Evolutionary conservation across 2,329 filamentous ascomycete species (phyloP), one percentile per base, ranked within the genome.

Genomic region (Apiospora aurea): DNA sequence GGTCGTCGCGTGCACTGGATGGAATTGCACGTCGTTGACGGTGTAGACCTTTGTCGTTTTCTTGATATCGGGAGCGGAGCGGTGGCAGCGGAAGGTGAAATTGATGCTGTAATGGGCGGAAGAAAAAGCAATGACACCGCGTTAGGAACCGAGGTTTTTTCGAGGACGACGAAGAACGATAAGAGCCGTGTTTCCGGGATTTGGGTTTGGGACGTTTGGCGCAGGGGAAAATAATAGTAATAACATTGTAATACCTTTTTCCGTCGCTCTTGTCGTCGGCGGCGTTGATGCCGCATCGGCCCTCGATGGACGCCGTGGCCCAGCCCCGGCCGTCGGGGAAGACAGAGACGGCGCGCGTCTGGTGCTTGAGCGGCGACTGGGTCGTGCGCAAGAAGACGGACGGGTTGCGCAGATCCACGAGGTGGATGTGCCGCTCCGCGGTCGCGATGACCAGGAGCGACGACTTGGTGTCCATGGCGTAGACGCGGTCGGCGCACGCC

Each of bases 401-500:
- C 38, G 80, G 79, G 49, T 76, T 76, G 47, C 67, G 71, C n/a
- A 82, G 77, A 71, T 82, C 76, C 70, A 82, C 74, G 29, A 82
- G 76, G 64, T 81, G 79, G 13, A 82, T 64, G 1, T 74, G 67
- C 26, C 74, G 74, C 26, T 76, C 78, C n/a, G 81, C 81, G 2
- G 80, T 81, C 26, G 75, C 80, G 49, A 79, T 72, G 71, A 78
- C 77, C 38, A 82, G 77, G 13, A 80, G 72, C n/a, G 69, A 34
- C 43, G 74, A 75, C 67, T 74, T 76, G 2, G 79, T 69, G 73
- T 82, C 82, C 77, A 83, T 80, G 67, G 78, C 69, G 72, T 81
- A 82, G 70, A 89, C 82, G 71, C 87, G 86, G 73, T 89, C 87
- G 75, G 84, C 81, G 75, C 86, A 87, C 38, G 82, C 79, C 29